Evolutionary conservation across 352 stramenopile genomes (phyloP).

Genomic region (Achlya hypogyna): DNA sequence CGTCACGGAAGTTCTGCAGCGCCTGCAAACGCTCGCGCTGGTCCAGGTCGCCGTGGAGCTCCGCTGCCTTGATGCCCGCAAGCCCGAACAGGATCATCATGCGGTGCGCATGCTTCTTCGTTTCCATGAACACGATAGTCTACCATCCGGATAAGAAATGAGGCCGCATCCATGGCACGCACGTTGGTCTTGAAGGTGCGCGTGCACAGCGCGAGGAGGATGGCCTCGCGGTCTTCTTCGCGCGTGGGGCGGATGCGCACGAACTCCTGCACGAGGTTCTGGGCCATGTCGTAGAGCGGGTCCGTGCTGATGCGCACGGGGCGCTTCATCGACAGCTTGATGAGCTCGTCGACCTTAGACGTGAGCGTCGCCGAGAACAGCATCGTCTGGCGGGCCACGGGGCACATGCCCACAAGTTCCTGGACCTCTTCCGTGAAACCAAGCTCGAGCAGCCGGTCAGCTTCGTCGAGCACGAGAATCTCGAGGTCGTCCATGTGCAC

Average conservation of each 20-base stretch:
- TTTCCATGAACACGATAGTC: constrained; percentile 99
- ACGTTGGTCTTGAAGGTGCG: constrained; percentile 89
- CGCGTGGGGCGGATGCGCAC: constrained; percentile 88
- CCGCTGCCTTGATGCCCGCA: constrained; percentile 92
- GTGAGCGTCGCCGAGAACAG: constrained; percentile 99
- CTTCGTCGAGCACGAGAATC: constrained; percentile 92
- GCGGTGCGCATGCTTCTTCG: constrained; percentile 92
- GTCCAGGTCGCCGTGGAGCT: constrained; percentile 97
- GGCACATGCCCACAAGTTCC: constrained; percentile 95
- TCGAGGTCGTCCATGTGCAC: constrained; percentile 97
- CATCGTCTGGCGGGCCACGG: constrained; percentile 93
- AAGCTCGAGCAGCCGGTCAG: constrained; percentile 95
- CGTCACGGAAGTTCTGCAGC: constrained; percentile 93
- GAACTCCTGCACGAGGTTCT: constrained; percentile 97
- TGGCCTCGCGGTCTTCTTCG: constrained; percentile 91
- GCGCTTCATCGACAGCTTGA: constrained; percentile 94
- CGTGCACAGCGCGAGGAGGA: constrained; percentile 92
- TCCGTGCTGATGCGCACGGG: constrained; percentile 93
- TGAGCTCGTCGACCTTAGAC: constrained; percentile 96
- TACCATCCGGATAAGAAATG: constrained; percentile 18
- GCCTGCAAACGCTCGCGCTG: constrained; percentile 95
- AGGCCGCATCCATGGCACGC: not conserved
- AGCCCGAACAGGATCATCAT: constrained; percentile 96
- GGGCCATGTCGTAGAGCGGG: constrained; percentile 91
- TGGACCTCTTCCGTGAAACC: constrained; percentile 97